A percentile compares a stretch with the other conserved stretches of the same genome.
Evolutionary conservation across 495 filamentous ascomycete genomes (phyloP).

Genomic region (Penicillium malachiteum): DNA sequence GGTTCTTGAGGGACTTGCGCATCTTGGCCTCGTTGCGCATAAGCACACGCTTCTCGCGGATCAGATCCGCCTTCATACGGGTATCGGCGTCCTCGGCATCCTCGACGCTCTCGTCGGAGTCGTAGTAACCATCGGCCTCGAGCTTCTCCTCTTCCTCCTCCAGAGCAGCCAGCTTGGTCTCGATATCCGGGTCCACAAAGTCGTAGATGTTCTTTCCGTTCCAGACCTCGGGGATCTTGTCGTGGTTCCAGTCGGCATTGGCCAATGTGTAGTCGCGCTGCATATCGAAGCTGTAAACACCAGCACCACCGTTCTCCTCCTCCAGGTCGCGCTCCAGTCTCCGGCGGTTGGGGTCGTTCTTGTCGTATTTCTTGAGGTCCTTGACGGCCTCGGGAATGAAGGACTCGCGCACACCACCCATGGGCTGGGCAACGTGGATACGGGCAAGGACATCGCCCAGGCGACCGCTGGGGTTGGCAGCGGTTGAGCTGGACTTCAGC

Average conservation of each 20-base stretch:
- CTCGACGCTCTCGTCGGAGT: conserved; percentile 63
- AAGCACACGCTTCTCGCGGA: conserved; percentile 84
- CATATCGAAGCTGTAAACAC: conserved; percentile 92
- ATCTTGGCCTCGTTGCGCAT: conserved; percentile 90
- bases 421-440: conserved; percentile 93
- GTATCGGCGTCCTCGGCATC: conserved; percentile 84
- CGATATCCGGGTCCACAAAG: conserved; percentile 95
- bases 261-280: conserved; percentile 82
- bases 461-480: conserved; percentile 69
- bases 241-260: conserved; percentile 88
- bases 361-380: conserved; percentile 80
- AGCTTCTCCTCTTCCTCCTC: conserved; percentile 94
- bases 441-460: conserved; percentile 85
- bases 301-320: conserved; percentile 88
- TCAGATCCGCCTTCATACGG: conserved; percentile 87
- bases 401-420: conserved; percentile 75
- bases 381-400: conserved; percentile 88
- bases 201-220: conserved; percentile 96
- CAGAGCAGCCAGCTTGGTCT: conserved; percentile 80
- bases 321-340: conserved; percentile 83
- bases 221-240: conserved; percentile 89
- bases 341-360: conserved; percentile 77
- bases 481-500: conserved; percentile 80
- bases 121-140: conserved; percentile 81
- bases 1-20: conserved; percentile 94